Conservation (phyloP, 352 stramenopile species). For the Globisporangium perplexum region DNA sequence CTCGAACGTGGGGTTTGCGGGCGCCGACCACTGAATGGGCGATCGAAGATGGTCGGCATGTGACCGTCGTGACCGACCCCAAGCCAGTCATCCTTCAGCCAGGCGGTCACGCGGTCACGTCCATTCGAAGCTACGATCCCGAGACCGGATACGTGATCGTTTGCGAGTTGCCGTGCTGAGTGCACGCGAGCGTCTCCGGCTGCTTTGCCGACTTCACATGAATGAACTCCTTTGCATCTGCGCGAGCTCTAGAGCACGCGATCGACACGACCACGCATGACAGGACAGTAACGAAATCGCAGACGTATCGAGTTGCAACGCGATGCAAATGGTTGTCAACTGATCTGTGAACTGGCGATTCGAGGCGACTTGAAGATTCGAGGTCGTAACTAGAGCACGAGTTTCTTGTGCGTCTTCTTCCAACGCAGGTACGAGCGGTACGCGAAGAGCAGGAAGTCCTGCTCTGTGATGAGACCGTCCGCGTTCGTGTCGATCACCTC, state of each 20-base stretch:
- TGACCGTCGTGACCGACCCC: not conserved
- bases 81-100: not conserved
- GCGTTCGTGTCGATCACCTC: slow-evolving; percentile 76
- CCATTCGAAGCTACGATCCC: not conserved
- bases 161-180: not conserved
- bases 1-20: not conserved
- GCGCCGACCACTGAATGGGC: not conserved
- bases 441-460: slow-evolving; percentile 81
- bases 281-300: too few relatives aligned
- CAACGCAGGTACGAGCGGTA: slow-evolving; percentile 64
- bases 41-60: not conserved
- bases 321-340: not conserved
- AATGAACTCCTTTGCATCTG: not conserved
- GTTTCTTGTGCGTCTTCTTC: slow-evolving; percentile 33
- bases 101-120: too few relatives aligned
- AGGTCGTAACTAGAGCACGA: not conserved
- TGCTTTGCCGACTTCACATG: not conserved
- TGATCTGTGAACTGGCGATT: not conserved
- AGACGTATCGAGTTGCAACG: too few relatives aligned
- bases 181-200: not conserved
- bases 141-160: not conserved
- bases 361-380: not conserved
- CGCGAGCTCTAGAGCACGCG: not conserved
- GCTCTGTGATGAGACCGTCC: slow-evolving; percentile 67
- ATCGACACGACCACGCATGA: not conserved